phyloP scores from a whole-genome alignment of 495 filamentous ascomycete genomes.

The Aspergillus taichungensis region DNA sequence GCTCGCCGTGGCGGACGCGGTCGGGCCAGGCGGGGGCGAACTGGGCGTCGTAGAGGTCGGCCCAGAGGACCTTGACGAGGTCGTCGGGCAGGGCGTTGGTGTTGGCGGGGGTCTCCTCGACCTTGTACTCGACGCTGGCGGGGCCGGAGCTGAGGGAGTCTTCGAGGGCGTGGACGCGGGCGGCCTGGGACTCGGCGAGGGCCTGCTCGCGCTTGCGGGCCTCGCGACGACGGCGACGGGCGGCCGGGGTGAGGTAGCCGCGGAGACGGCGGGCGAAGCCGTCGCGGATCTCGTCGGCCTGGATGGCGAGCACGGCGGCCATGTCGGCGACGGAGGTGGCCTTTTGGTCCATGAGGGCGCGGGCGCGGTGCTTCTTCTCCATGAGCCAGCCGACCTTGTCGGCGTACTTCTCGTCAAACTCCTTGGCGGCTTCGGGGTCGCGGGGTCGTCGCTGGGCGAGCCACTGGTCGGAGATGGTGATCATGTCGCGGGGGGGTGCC shows the following conservation, averaged over 20 bases:
- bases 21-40: constrained; percentile 61
- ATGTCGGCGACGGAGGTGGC: constrained; percentile 84
- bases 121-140: constrained; percentile 17
- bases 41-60: constrained; percentile 52
- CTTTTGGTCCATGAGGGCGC: constrained; percentile 73
- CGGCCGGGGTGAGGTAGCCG: constrained; percentile 26
- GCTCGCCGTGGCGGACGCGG: constrained; percentile 54
- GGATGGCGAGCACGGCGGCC: constrained; percentile 61
- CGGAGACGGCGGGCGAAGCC: constrained; percentile 22
- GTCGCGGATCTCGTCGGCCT: constrained; percentile 29
- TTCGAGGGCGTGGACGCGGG: constrained; percentile 23
- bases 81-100: constrained; percentile 21
- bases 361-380: constrained; percentile 49
- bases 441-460: constrained; percentile 54
- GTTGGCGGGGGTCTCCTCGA: constrained; percentile 20
- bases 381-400: constrained; percentile 35
- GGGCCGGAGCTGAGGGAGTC: constrained; percentile 15
- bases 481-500: constrained; percentile 35
- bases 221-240: constrained; percentile 20
- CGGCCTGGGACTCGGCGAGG: constrained; percentile 23
- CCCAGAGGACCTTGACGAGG: constrained; percentile 59
- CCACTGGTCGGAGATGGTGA: constrained; percentile 39
- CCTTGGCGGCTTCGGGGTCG: constrained; percentile 32
- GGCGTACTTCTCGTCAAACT: constrained; percentile 37
- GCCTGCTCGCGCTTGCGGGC: constrained; percentile 32